These are phyloP conservation scores for Fusarium piperis DNA, from an alignment of 2,329 filamentous ascomycete genomes.

Conservation along the genomic window DNA sequence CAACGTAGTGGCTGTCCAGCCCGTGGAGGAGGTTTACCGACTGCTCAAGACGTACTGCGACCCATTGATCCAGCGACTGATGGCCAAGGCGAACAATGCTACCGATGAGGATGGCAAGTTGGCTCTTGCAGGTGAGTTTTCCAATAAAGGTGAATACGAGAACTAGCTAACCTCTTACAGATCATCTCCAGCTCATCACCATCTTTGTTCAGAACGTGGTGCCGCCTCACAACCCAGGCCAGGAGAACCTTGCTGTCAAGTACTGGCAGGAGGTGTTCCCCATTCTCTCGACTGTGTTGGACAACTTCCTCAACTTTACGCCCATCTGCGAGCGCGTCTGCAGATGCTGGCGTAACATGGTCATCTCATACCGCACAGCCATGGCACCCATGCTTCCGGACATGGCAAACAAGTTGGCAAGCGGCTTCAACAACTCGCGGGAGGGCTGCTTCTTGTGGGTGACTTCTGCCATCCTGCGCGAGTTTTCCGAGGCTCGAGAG, in stretches of 20 bases:
- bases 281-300: conserved; percentile 84
- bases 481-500: conserved; percentile 92
- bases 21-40: conserved; percentile 80
- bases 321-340: conserved; percentile 95
- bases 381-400: conserved; percentile 86
- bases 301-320: conserved; percentile 85
- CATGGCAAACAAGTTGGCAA: conserved; percentile 88
- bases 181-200: conserved; percentile 91
- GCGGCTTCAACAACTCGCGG: conserved; percentile 83
- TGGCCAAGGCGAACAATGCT: conserved; percentile 86
- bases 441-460: conserved; percentile 99
- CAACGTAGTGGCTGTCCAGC: conserved; percentile 88
- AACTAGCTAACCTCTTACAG: conserved; percentile 53
- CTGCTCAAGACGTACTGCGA: conserved; percentile 94
- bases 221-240: conserved; percentile 75
- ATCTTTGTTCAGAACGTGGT: conserved; percentile 84
- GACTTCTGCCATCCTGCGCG: conserved; percentile 90
- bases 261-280: conserved; percentile 97
- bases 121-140: conserved; percentile 77
- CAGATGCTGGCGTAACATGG: conserved; percentile 95
- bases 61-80: conserved; percentile 85
- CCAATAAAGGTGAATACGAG: not conserved
- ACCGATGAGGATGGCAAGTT: conserved; percentile 85
- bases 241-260: conserved; percentile 90
- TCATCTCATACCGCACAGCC: conserved; percentile 91